Percentiles rank a stretch among this genome's conserved stretches.
Evolutionary conservation across 1,284 basidiomycete species (phyloP).

Genomic region (Jaminaea rosea): DNA sequence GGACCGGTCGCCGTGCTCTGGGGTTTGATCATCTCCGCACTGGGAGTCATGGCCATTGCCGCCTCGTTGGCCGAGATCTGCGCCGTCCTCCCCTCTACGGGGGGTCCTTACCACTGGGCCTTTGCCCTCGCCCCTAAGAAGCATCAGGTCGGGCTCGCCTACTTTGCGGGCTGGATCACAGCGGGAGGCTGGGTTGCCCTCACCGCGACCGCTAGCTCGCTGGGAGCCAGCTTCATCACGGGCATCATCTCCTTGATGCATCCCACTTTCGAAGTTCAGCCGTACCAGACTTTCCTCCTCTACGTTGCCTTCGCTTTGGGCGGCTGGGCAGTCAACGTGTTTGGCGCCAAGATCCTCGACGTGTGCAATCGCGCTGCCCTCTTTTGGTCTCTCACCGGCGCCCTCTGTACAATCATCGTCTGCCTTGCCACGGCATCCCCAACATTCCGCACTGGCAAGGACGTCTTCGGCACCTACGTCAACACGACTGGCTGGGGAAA

Average conservation of each 20-base stretch:
- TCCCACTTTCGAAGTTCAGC: slow-evolving; percentile 32
- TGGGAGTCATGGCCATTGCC: slow-evolving; percentile 46
- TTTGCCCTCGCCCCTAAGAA: slow-evolving; percentile 40
- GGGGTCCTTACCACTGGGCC: slow-evolving; percentile 49
- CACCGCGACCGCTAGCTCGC: slow-evolving; percentile 36
- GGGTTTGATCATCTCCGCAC: slow-evolving; percentile 45
- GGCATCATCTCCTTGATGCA: slow-evolving; percentile 48
- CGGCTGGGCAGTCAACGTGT: slow-evolving; percentile 32
- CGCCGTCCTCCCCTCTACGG: slow-evolving; percentile 31
- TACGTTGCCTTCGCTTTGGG: slow-evolving; percentile 27
- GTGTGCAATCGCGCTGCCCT: slow-evolving; percentile 14
- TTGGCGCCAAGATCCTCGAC: slow-evolving; percentile 25
- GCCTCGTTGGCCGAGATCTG: slow-evolving; percentile 46
- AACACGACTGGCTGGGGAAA: slow-evolving; percentile 51
- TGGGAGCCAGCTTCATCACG: slow-evolving; percentile 44
- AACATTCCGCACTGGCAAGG: slow-evolving; percentile 47
- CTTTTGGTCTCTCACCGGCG: slow-evolving; percentile 47
- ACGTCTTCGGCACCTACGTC: slow-evolving; percentile 49
- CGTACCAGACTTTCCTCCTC: slow-evolving; percentile 35
- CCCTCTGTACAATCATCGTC: slow-evolving; percentile 48
- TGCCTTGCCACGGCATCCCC: slow-evolving; percentile 44
- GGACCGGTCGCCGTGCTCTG: slow-evolving; percentile 48
- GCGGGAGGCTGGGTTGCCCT: slow-evolving; percentile 48
- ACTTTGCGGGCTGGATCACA: slow-evolving; percentile 31
- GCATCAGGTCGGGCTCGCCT: slow-evolving; percentile 32